These are phyloP conservation scores for Sonneratia caseolaris DNA, from an alignment of 345 rosid genomes.

Conservation along the genomic window DNA sequence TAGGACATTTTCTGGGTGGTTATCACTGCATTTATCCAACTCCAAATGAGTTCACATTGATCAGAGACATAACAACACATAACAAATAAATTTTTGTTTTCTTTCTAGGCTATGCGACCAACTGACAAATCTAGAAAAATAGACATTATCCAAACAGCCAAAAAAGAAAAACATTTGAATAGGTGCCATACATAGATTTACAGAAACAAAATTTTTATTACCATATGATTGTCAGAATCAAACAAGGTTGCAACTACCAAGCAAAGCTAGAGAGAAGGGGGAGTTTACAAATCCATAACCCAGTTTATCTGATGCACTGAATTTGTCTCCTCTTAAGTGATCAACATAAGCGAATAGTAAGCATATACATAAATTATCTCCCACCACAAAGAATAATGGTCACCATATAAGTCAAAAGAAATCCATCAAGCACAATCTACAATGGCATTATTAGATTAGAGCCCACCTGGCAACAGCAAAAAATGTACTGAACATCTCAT, in stretches of 20 bases:
- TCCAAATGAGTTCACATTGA: slow-evolving; percentile 10
- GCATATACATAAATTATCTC: neutral
- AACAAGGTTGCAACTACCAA: neutral
- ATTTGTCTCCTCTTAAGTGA: neutral
- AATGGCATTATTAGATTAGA: slow-evolving; percentile 10
- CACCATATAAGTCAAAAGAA: neutral
- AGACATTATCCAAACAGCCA: neutral
- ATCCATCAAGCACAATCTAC: neutral
- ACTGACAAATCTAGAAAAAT: neutral
- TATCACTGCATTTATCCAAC: slow-evolving; percentile 56
- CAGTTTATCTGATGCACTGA: neutral
- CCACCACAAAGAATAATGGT: neutral
- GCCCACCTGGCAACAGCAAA: slow-evolving; percentile 83
- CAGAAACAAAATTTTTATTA: too few species aligned
- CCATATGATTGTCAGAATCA: neutral
- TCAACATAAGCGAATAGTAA: neutral
- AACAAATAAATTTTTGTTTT: neutral
- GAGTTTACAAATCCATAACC: neutral
- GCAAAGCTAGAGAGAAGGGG: neutral
- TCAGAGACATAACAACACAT: neutral
- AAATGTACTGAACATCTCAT: slow-evolving; percentile 83
- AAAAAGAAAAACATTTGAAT: neutral
- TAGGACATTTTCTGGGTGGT: slow-evolving; percentile 78
- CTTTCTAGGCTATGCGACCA: neutral
- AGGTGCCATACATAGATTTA: neutral